Evolutionary conservation across 352 stramenopile species (phyloP), one percentile per base, ranked within the genome.

Genomic region (Saprolegnia diclina): DNA sequence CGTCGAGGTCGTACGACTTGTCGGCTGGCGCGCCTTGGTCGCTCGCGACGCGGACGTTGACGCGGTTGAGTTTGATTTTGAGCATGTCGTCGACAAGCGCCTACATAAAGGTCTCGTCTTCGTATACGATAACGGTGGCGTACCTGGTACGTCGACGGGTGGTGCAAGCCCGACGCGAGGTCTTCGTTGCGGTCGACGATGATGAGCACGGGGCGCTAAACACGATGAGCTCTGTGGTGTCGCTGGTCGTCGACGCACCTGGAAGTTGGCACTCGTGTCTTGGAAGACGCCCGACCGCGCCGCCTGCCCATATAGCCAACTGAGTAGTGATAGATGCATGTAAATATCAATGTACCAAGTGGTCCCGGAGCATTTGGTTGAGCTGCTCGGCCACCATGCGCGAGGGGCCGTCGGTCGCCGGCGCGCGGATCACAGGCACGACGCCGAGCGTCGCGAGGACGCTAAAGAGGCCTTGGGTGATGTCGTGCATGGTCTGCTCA

Each of bases 181-280:
- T 99, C 96, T 76, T 97, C 89, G 73, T 97, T 98, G 16, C 97
- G 95, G 76, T 99, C 95, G 79, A 99, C 87, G 64, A 99, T 94
- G 44, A 99, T 94, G 64, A 99, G 69, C 21, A 99, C 85, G 0
- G 97, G 96, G 65, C 96, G 84, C 80, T 97, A 64, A 80, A 69
- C 24, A 74, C 72, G 37, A 55, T 66, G 7, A 38, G 26, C 19
- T 19, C 16, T 0, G 5, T 64, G 13, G 0, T 63, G 42, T 21
- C 19, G 5, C 18, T 67, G n/a, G 4, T 66, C 29, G 32, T n/a
- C n/a, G 68, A 59, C n/a, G 16, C 73, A 90, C 82, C 78, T 92
- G 85, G 66, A 91, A 93, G 53, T 71, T 89, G 11, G 79, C 75
- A 19, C 53, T 73, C 7, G 68, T 78, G 40, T 93, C 85, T 5